Base-by-base conservation (phyloP, 2,329 filamentous ascomycete genomes). In the Hawksworthiomyces lignivorus region DNA sequence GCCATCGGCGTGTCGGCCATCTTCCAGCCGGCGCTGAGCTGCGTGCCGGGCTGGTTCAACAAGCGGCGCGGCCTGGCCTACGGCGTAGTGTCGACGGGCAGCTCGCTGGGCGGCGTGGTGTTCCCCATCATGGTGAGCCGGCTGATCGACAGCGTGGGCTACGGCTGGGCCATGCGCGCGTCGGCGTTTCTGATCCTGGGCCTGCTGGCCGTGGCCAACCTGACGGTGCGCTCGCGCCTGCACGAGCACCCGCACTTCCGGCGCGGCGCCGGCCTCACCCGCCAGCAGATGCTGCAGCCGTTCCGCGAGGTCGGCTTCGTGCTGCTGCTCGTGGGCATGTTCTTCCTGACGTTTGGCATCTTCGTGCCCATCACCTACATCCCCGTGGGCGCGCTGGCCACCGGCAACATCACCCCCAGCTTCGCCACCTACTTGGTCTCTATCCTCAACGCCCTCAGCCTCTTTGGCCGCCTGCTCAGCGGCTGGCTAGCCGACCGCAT, bases 401-500 rank as follows among this genome's bases (percentile, higher is more conserved):
- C 43, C 5, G 50, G 47, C 18, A 46, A 50, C 24, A 47, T 56
- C 29, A n/a, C 29, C 20, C 10, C 32, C 9, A 28, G 45, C 19
- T 44, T 57, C 19, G 47, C 52, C 5, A 41, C 47, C 30, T 56
- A 58, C 36, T 41, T 54, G 9, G 47, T 56, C 4, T 38, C 53
- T 19, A 52, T 57, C 18, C 46, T 54, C 34, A 59, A 57, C 36
- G 54, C 52, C 4, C 46, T 54, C 4, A 57, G 57, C 39, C 51
- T 68, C 3, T 59, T 66, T 30, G 64, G 62, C 1, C 60, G 62
- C 9, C 40, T 55, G 31, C 19, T 47, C 12, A 40, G 52, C 4
- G 50, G 50, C 37, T 47, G 32, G 22, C 32, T 59, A 9, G 58
- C 58, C 4, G 65, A 68, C 50, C 50, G 40, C 31, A 39, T 63